phyloP scores from a whole-genome alignment of 73 alveolate genomes.

The Tetrahymena malaccensis region DNA sequence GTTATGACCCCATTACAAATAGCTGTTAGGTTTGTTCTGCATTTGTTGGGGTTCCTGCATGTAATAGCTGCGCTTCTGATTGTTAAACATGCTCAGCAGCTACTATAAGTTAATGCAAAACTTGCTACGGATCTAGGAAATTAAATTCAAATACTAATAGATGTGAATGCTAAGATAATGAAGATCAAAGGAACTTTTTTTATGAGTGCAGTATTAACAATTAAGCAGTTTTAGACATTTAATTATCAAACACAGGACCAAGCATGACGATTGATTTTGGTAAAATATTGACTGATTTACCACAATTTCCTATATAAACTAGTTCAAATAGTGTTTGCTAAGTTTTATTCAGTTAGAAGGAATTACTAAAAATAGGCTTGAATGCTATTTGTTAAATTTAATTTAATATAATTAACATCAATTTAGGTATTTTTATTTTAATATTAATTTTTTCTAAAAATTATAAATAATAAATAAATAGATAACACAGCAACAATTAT shows the following conservation, averaged over 20 bases:
- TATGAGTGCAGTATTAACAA: not conserved
- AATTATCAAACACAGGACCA: not conserved
- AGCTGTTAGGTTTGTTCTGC: not conserved
- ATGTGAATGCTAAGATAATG: not conserved
- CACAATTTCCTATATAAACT: not conserved
- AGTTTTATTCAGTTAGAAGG: not conserved
- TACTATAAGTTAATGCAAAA: not conserved
- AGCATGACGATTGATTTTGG: not conserved
- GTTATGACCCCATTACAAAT: not conserved
- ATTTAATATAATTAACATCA: not conserved
- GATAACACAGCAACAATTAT: not conserved
- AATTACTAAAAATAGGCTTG: not conserved
- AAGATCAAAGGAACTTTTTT: not conserved
- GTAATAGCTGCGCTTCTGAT: not conserved
- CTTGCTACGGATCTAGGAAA: not conserved
- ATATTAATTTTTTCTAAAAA: no score
- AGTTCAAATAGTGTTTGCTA: not conserved
- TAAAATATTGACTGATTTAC: not conserved
- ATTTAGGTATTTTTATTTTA: not conserved
- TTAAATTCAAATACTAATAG: not conserved
- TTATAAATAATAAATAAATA: not conserved
- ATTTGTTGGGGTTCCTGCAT: not conserved
- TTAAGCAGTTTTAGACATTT: not conserved
- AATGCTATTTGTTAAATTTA: not conserved
- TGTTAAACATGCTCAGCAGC: not conserved